Evolutionary conservation across 257 asterid species (phyloP).

Genomic region (Gentiana macrophylla): DNA sequence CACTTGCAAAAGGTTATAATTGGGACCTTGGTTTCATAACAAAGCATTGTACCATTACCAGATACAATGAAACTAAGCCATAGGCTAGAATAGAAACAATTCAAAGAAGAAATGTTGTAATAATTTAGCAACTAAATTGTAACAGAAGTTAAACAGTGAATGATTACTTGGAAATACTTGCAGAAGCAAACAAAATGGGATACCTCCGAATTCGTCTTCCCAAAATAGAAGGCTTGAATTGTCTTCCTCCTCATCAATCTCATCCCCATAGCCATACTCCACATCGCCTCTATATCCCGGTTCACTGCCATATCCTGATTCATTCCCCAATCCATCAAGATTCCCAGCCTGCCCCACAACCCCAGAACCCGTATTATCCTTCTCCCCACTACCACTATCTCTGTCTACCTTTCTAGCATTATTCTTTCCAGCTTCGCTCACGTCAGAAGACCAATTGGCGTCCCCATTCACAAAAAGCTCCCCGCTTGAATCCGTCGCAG

Average conservation of each 20-base stretch:
- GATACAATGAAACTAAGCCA: no score
- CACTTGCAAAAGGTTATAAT: no score
- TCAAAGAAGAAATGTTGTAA: no score
- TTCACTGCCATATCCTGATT: slow-evolving; percentile 93
- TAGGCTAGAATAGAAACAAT: no score
- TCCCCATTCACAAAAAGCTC: slow-evolving; percentile 78
- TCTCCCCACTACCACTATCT: slow-evolving; percentile 44
- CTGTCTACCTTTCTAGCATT: slow-evolving; percentile 36
- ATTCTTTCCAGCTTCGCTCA: slow-evolving; percentile 58
- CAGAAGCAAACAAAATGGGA: background rate
- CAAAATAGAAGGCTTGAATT: slow-evolving; percentile 58
- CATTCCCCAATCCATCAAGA: slow-evolving; percentile 51
- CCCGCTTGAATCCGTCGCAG: slow-evolving; percentile 95
- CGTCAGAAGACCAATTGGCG: slow-evolving; percentile 86
- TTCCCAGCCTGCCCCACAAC: slow-evolving; percentile 42
- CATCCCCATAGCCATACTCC: slow-evolving; percentile 78
- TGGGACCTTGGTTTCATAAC: no score
- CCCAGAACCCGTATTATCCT: slow-evolving; percentile 34
- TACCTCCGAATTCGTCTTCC: slow-evolving; percentile 89
- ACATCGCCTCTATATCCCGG: slow-evolving; percentile 94
- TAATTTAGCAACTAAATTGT: no score
- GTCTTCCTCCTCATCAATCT: slow-evolving; percentile 69
- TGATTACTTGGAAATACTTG: no score
- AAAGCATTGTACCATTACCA: no score
- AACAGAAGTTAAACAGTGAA: no score